Percentiles rank a stretch among this genome's conserved stretches.
These are phyloP conservation scores for Kurtzmaniella fragi DNA, from an alignment of 805 yeast genomes.

Conservation along the genomic window DNA sequence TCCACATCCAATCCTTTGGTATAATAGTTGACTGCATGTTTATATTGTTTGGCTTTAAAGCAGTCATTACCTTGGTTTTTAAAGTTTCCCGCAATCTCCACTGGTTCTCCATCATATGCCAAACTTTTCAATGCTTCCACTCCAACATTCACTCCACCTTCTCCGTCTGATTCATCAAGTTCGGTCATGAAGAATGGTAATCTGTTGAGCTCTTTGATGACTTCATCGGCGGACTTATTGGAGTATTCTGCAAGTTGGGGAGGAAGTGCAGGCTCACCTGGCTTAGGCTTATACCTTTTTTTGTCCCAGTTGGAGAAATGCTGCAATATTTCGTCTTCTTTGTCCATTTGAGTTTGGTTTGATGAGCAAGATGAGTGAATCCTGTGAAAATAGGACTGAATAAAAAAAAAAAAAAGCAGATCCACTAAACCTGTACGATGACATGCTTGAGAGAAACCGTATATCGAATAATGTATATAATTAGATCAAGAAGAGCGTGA, in stretches of 20 bases:
- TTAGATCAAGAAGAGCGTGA: no score
- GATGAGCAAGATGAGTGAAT: no score
- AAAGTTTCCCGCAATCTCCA: conserved; percentile 84
- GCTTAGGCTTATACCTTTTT: conserved; percentile 34
- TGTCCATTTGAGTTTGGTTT: neutral
- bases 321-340: conserved; percentile 3
- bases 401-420: no score
- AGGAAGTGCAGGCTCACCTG: conserved; percentile 70
- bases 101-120: conserved; percentile 94
- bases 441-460: no score
- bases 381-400: no score
- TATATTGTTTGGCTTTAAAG: conserved; percentile 64
- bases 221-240: conserved; percentile 67
- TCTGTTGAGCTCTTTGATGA: conserved; percentile 70
- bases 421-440: no score
- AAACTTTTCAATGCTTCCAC: conserved; percentile 87
- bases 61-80: conserved; percentile 91
- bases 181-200: conserved; percentile 94
- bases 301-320: conserved; percentile 37
- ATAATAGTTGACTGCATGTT: conserved; percentile 73
- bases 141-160: conserved; percentile 66
- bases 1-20: conserved; percentile 73
- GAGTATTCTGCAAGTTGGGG: conserved; percentile 70
- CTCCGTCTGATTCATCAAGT: conserved; percentile 70
- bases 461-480: no score